Base-by-base conservation (phyloP, 441 rosid species). In the Bocquillonia castaneifolia region DNA sequence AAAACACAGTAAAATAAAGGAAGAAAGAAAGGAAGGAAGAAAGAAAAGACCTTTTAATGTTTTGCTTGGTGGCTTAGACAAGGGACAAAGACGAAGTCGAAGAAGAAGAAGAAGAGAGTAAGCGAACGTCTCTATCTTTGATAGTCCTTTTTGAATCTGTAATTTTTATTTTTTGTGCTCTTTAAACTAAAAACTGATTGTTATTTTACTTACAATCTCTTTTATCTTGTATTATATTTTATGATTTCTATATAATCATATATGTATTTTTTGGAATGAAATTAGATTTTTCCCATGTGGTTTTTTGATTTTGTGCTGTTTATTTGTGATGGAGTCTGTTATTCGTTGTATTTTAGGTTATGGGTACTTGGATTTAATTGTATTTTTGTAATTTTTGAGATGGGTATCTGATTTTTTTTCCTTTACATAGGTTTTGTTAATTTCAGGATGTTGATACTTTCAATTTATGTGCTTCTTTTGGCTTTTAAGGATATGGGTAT, bases 401-500 rank as follows among this genome's bases (percentile, higher is more conserved):
- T 59, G 65, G 76, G 68, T 59, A 14, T 32, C 48, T 31, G 47
- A 37, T 36, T 45, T 40, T 32, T 12, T 40, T 1, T 9, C 10
- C 12, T 45, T 61, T 22, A 12, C n/a, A n/a, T n/a, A n/a, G 66
- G 15, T 50, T 29, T 53, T 4, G 40, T 32, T 12, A 63, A 29
- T 47, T 5, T 50, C 17, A 23, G 10, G 28, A 23, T 14, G 42
- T 23, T 15, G 10, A 23, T 12, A 34, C 47, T 44, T 6, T 12
- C 9, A 47, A 65, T 59, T 34, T 47, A n/a, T 64, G 1, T 64
- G 14, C 40, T 42, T 26, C 55, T 55, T 54, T 45, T 7, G 28
- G n/a, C 51, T 26, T 26, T 67, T 47, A n/a, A 36, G 22, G 29
- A 68, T 39, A 25, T 74, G 61, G 72, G 65, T 59, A 10, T 14